Evolutionary conservation across 371 early-diverging fungal genomes (phyloP), one percentile per base, ranked within the genome.

Genomic region (Mucor saturninus): DNA sequence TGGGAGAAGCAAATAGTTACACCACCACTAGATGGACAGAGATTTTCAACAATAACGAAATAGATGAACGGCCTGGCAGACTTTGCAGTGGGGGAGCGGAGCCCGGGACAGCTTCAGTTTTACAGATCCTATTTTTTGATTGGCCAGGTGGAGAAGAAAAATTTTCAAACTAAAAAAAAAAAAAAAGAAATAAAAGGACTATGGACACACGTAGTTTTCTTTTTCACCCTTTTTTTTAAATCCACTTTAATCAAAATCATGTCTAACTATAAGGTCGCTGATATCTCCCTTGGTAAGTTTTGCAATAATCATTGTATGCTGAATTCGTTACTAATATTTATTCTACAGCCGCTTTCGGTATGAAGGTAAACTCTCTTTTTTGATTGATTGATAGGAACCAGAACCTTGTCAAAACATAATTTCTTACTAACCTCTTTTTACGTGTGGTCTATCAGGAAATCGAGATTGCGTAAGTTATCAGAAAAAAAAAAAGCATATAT

Each of bases 201-300:
- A 54, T 38, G 8, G 14, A 8, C 15, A 39, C 40, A 48, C 46
- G 38, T 35, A 26, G 3, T 54, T 49, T 61, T 37, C 37, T 56
- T 31, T 56, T 62, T 28, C 42, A 62, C 50, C 59, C 48, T 40
- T 57, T 55, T 53, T 59, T 59, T 59, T 40, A 30, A 51, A 35
- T 51, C 42, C 26, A 9, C 32, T 26, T 30, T 38, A 54, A 31
- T 6, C 15, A 32, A n/a, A 62, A 70, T 31, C 37, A 70, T 65
- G 65, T 64, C 70, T 39, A 64, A 58, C 53, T 81, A 81, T 65
- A 81, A 81, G 79, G 82, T 81, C 66, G 87, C 96, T 75, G 98
- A 98, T 83, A 96, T 98, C 75, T 90, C 91, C 62, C 95, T 96
- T 66, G 93, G 97, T 83, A 93, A 73, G 59, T 32, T 4, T 28